A percentile compares a stretch with the other conserved stretches of the same genome.
phyloP scores from a whole-genome alignment of 805 yeast species.

The Kodamaea fukazawae region DNA sequence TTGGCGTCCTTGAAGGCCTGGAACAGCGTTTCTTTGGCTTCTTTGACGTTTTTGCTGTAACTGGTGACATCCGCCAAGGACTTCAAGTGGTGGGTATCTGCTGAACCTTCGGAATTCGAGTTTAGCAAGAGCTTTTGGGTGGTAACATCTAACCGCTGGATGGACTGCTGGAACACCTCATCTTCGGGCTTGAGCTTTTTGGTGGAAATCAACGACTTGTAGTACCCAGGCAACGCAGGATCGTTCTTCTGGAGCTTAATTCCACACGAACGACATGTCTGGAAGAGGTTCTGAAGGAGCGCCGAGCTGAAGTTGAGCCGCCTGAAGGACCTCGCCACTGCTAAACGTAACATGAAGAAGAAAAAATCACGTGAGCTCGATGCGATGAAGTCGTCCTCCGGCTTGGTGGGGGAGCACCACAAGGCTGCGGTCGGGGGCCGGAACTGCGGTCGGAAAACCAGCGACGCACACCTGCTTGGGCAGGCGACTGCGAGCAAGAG shows the following conservation, averaged over 20 bases:
- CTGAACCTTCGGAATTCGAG: constrained; percentile 1
- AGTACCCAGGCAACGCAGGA: constrained; percentile 44
- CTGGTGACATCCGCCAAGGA: constrained; percentile 5
- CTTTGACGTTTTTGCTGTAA: constrained; percentile 5
- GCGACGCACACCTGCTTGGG: too few species aligned
- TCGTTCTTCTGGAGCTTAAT: constrained; percentile 44
- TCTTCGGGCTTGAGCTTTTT: constrained; percentile 20
- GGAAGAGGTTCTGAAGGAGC: constrained; percentile 12
- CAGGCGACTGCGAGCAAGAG: too few species aligned
- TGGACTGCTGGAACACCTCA: constrained; percentile 18
- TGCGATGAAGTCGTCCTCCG: too few species aligned
- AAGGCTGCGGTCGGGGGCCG: too few species aligned
- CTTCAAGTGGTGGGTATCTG: constrained; percentile 1
- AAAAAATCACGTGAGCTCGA: too few species aligned
- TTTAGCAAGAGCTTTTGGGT: constrained; percentile 22
- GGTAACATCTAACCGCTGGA: constrained; percentile 26
- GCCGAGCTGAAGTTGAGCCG: constrained; percentile 11
- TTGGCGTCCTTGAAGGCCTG: constrained; percentile 3
- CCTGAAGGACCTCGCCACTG: neutral
- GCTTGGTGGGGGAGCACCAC: too few species aligned
- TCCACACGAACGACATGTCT: constrained; percentile 58
- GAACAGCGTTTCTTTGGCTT: constrained; percentile 2
- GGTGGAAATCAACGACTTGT: constrained; percentile 8
- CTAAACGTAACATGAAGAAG: too few species aligned
- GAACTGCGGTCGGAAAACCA: too few species aligned